These are phyloP conservation scores for Lodderomyces oxycetoniae DNA, from an alignment of 1,139 yeast species.

Conservation along the genomic window DNA sequence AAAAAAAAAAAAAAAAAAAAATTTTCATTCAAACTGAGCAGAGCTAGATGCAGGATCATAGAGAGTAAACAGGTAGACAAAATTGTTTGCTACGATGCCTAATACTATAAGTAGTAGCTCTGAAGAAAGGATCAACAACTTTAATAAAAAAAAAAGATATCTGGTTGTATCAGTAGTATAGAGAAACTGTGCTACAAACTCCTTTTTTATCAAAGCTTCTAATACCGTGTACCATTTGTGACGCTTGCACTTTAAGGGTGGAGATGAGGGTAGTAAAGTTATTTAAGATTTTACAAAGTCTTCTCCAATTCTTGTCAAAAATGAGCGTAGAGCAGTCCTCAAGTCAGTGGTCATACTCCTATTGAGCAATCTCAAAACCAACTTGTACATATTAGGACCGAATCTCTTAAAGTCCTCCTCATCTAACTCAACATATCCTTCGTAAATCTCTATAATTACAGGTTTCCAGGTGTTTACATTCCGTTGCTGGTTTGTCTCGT, in stretches of 20 bases:
- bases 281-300: slow-evolving; percentile 29
- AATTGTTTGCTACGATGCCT: too few relatives aligned
- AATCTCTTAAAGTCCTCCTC: slow-evolving; percentile 65
- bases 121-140: too few relatives aligned
- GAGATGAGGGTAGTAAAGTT: too few relatives aligned
- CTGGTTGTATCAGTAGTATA: too few relatives aligned
- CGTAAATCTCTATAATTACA: slow-evolving; percentile 79
- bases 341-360: slow-evolving; percentile 68
- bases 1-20: slow-evolving; percentile 3
- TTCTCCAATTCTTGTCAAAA: slow-evolving; percentile 69
- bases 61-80: too few relatives aligned
- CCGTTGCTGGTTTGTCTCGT: slow-evolving; percentile 71
- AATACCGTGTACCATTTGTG: too few relatives aligned
- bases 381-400: slow-evolving; percentile 63
- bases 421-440: slow-evolving; percentile 75
- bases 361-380: slow-evolving; percentile 61
- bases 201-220: too few relatives aligned
- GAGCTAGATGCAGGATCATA: slow-evolving; percentile 3
- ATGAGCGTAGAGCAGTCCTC: slow-evolving; percentile 60
- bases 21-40: slow-evolving; percentile 1
- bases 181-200: too few relatives aligned
- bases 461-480: slow-evolving; percentile 87
- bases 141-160: too few relatives aligned
- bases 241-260: too few relatives aligned
- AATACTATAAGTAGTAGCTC: too few relatives aligned